These are phyloP conservation scores for Collybia sordida DNA, from an alignment of 768 basidiomycete species.

Conservation along the genomic window DNA sequence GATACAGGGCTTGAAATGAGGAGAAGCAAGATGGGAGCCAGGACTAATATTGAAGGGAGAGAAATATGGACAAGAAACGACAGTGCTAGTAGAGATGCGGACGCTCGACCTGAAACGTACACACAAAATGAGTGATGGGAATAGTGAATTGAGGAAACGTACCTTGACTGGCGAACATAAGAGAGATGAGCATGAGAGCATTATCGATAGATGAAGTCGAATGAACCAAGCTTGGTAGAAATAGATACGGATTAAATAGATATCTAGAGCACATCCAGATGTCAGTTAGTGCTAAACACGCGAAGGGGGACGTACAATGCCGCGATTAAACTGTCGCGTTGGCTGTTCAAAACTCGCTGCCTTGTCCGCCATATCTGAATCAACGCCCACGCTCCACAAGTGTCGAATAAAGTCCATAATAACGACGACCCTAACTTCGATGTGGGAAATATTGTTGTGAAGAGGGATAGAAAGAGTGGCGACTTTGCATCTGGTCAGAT, in stretches of 20 bases:
- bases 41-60: conserved; percentile 64
- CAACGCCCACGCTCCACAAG: conserved; percentile 66
- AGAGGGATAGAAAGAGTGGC: conserved; percentile 74
- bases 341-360: conserved; percentile 44
- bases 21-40: conserved; percentile 67
- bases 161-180: conserved; percentile 77
- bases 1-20: conserved; percentile 63
- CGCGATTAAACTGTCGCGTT: conserved; percentile 62
- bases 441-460: conserved; percentile 66
- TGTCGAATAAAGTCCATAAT: conserved; percentile 73
- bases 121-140: not conserved
- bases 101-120: conserved; percentile 47
- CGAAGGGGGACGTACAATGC: conserved; percentile 51
- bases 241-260: conserved; percentile 86
- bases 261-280: conserved; percentile 48
- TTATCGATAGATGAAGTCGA: conserved; percentile 88
- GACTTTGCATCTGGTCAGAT: conserved; percentile 48
- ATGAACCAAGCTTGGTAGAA: conserved; percentile 75
- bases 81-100: conserved; percentile 61
- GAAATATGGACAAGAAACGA: conserved; percentile 75
- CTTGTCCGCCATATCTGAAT: conserved; percentile 67
- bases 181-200: conserved; percentile 57
- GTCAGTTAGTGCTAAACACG: not conserved
- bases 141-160: conserved; percentile 5
- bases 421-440: conserved; percentile 47